A percentile compares a stretch with the other conserved stretches of the same genome.
phyloP scores from a whole-genome alignment of 176 grass and related monocot genomes.

The Pontederia paniculata region DNA sequence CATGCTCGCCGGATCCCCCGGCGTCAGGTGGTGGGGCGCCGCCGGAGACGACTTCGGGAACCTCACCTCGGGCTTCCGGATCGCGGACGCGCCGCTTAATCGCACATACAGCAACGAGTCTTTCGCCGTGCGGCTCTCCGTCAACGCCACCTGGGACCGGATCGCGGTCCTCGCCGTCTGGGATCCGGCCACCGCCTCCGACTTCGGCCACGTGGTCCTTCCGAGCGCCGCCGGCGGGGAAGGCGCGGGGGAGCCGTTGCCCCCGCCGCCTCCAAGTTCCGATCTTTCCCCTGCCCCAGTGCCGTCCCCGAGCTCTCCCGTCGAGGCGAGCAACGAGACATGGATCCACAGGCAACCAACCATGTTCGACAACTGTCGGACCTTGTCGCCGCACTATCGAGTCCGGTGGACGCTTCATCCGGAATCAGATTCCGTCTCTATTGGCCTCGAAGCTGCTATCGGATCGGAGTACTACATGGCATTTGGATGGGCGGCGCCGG shows the following conservation, averaged over 20 bases:
- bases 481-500: conserved; percentile 69
- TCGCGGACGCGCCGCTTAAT: conserved; percentile 36
- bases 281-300: conserved; percentile 2
- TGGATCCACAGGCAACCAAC: conserved; percentile 35
- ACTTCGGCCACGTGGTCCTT: conserved; percentile 67
- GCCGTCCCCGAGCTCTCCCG: neutral
- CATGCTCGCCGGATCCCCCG: conserved; percentile 69
- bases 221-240: conserved; percentile 2
- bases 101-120: conserved; percentile 51
- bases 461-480: conserved; percentile 94
- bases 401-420: conserved; percentile 71
- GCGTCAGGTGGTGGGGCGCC: conserved; percentile 62
- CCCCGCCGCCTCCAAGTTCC: neutral
- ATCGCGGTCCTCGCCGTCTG: conserved; percentile 62
- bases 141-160: conserved; percentile 40
- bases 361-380: conserved; percentile 63
- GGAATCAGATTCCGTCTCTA: conserved; percentile 46
- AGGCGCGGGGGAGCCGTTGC: neutral
- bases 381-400: conserved; percentile 45
- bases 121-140: conserved; percentile 44
- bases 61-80: conserved; percentile 38
- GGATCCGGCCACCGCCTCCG: conserved; percentile 74
- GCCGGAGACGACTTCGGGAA: conserved; percentile 37
- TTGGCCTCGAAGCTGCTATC: conserved; percentile 60
- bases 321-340: neutral